phyloP scores from a whole-genome alignment of 1,139 yeast species.

The Yarrowia galli region DNA sequence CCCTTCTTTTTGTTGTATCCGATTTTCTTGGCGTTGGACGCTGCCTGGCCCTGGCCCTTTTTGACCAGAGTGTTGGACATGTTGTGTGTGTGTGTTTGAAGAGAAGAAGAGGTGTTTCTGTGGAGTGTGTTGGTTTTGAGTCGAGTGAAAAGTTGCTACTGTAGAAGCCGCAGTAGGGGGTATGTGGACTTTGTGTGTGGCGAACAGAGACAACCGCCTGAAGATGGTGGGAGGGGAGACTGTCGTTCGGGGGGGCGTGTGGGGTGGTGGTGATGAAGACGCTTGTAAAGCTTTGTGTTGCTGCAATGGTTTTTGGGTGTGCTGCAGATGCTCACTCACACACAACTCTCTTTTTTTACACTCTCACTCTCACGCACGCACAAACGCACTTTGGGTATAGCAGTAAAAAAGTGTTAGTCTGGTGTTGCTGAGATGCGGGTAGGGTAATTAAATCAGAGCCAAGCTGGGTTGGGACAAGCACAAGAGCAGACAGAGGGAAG shows the following conservation, averaged over 20 bases:
- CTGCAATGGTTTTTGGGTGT: conserved; percentile 27
- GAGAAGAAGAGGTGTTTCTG: neutral
- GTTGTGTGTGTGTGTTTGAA: neutral
- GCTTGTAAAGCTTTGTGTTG: conserved; percentile 17
- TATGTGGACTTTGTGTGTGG: neutral
- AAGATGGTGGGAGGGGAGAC: too few species aligned
- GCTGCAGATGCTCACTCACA: conserved; percentile 24
- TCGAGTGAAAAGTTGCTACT: neutral
- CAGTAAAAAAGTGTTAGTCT: neutral
- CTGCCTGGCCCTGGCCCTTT: conserved; percentile 37
- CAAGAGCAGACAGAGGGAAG: neutral
- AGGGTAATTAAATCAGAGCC: conserved; percentile 18
- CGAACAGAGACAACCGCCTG: conserved; percentile 2
- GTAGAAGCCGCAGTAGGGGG: conserved; percentile 8
- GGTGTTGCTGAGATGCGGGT: conserved; percentile 29
- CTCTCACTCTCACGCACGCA: neutral
- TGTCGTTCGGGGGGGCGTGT: neutral
- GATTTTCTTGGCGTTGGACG: conserved; percentile 25
- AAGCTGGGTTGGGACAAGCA: conserved; percentile 1
- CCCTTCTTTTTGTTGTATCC: conserved; percentile 40
- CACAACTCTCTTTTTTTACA: conserved; percentile 18
- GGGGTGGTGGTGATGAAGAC: conserved; percentile 1
- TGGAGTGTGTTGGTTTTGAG: too few species aligned
- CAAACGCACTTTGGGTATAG: neutral
- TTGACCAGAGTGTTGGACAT: conserved; percentile 39